A percentile compares a stretch with the other conserved stretches of the same genome.
These are phyloP conservation scores for Bullera alba DNA, from an alignment of 768 basidiomycete genomes.

Conservation along the genomic window DNA sequence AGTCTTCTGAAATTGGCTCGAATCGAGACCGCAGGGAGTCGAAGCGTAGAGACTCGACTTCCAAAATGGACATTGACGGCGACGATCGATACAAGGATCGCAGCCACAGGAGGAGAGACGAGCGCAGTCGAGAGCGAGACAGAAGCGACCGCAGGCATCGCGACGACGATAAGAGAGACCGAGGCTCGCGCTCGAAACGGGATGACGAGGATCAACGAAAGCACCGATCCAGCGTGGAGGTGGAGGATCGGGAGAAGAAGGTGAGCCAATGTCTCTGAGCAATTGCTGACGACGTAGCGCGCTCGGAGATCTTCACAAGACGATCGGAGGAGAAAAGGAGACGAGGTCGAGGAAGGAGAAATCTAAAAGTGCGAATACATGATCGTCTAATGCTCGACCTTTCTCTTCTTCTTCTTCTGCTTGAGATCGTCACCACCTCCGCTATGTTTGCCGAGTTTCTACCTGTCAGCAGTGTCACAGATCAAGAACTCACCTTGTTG, in stretches of 20 bases:
- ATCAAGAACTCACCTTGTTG: conserved; percentile 49
- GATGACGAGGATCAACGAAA: conserved; percentile 24
- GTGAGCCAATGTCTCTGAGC: conserved; percentile 9
- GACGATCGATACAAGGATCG: conserved; percentile 21
- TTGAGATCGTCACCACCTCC: conserved; percentile 22
- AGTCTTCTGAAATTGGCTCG: conserved; percentile 24
- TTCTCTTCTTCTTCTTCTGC: conserved; percentile 43
- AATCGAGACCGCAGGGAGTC: conserved; percentile 9
- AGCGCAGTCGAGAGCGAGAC: conserved; percentile 12
- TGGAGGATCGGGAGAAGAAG: conserved; percentile 21
- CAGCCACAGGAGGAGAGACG: conserved; percentile 7
- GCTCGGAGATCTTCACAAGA: conserved; percentile 14
- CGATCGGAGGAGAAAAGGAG: conserved; percentile 5
- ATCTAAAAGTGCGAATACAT: conserved; percentile 13
- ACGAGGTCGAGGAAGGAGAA: conserved; percentile 37
- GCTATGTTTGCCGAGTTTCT: conserved; percentile 28
- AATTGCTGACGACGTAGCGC: conserved; percentile 14
- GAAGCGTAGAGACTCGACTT: conserved; percentile 4
- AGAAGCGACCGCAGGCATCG: conserved; percentile 15
- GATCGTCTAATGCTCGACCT: conserved; percentile 9
- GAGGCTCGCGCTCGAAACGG: conserved; percentile 42
- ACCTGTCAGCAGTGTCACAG: conserved; percentile 5
- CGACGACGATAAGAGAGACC: conserved; percentile 18
- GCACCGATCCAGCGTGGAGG: conserved; percentile 3
- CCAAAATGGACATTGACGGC: conserved; percentile 6